Percentiles rank a stretch among this genome's conserved stretches.
Evolutionary conservation across 352 stramenopile genomes (phyloP).

Genomic region (Phytophthora niederhauseri): DNA sequence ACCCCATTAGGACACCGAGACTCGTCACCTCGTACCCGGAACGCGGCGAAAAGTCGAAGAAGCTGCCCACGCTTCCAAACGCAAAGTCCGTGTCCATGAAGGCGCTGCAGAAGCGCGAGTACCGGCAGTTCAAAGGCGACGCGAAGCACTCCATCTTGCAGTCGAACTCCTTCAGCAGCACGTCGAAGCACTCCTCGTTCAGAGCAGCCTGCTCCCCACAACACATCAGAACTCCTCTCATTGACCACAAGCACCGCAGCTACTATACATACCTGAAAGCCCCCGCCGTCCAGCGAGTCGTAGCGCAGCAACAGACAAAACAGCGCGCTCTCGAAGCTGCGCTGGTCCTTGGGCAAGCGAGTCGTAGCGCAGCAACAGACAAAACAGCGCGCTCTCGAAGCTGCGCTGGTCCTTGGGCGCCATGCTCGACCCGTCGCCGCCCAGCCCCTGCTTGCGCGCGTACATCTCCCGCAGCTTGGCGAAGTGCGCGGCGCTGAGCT

Average conservation of each 20-base stretch:
- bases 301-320: conserved; percentile 93
- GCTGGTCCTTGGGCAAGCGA: conserved; percentile 34
- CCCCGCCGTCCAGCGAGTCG: conserved; percentile 93
- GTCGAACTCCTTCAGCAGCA: conserved; percentile 90
- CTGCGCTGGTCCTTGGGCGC: conserved; percentile 33
- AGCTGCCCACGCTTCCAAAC: conserved; percentile 94
- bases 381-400: conserved; percentile 88
- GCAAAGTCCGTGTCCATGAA: conserved; percentile 87
- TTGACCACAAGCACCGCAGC: not conserved
- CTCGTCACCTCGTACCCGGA: conserved; percentile 48
- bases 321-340: conserved; percentile 72
- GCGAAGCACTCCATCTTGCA: conserved; percentile 95
- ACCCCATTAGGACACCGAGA: not conserved
- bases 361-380: conserved; percentile 92
- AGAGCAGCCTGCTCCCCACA: conserved; percentile 59
- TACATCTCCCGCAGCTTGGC: conserved; percentile 90
- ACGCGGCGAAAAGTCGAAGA: conserved; percentile 93
- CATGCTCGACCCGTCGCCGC: conserved; percentile 22
- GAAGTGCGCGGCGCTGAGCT: conserved; percentile 84
- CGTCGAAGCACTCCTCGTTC: conserved; percentile 93
- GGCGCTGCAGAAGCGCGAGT: conserved; percentile 90
- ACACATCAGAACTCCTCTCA: conserved; percentile 5
- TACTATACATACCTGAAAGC: conserved; percentile 76
- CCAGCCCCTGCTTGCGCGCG: conserved; percentile 45
- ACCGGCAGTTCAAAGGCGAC: conserved; percentile 94